Conservation (phyloP, 768 basidiomycete species). For the Leccinellum rugosiceps region DNA sequence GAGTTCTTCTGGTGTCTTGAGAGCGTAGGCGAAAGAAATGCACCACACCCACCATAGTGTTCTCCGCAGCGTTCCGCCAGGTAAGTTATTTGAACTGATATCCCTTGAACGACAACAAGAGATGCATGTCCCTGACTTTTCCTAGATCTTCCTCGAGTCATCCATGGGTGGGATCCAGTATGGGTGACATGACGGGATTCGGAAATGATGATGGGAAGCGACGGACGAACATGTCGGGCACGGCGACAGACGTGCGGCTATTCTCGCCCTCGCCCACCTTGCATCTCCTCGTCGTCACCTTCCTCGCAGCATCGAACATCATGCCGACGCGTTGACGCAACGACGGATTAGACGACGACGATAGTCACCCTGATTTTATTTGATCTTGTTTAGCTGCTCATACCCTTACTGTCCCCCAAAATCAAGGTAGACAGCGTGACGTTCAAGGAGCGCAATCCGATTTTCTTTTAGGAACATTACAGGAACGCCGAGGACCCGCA, state of each 20-base stretch:
- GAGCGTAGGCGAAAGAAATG: background rate
- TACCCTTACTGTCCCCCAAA: no score
- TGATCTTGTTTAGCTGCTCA: no score
- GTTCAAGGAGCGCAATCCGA: background rate
- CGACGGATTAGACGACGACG: no score
- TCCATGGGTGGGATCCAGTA: conserved; percentile 85
- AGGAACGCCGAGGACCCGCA: background rate
- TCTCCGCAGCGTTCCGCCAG: conserved; percentile 18
- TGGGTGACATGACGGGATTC: conserved; percentile 90
- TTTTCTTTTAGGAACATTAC: background rate
- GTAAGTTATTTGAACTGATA: conserved; percentile 64
- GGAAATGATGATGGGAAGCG: no score
- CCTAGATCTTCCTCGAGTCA: conserved; percentile 95
- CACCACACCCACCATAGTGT: conserved; percentile 12
- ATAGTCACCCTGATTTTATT: no score
- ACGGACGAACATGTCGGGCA: no score
- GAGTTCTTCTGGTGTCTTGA: conserved; percentile 94
- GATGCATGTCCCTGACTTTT: conserved; percentile 97
- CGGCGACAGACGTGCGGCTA: no score
- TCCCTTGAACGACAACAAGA: conserved; percentile 91
- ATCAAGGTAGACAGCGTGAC: background rate
- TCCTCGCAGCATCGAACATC: no score
- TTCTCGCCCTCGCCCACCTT: no score
- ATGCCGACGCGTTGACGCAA: no score
- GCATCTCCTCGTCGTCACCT: no score